Evolutionary conservation across 192 early-diverging fungal genomes (phyloP), one percentile per base, ranked within the genome.

Genomic region (Dissophora ornata): DNA sequence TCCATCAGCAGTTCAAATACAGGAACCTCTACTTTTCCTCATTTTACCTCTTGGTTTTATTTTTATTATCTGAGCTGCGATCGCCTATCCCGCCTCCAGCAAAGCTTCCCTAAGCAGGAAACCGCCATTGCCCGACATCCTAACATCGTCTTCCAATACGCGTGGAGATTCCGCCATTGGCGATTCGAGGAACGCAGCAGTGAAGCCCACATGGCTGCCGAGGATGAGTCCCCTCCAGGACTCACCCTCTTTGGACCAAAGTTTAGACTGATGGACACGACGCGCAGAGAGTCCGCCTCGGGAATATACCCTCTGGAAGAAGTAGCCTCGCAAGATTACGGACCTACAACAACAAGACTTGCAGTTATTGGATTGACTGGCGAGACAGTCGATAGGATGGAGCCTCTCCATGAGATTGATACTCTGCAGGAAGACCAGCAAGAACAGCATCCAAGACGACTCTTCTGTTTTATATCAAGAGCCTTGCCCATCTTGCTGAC

Each of bases 401-500:
- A 57, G 3, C 36, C 21, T n/a, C 32, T 45, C 33, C 44, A 58
- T 12, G 55, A 58, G 8, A 68, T 58, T n/a, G 47, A 58, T 51
- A 34, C 16, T 13, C 1, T 38, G 0, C 18, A 42, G 24, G 50
- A 48, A 34, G 25, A 4, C 2, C 5, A 18, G 3, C 30, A n/a
- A 10, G 36, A 41, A 33, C 54, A 47, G 41, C 55, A 36, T n/a
- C 45, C 53, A 21, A 40, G 51, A 24, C 53, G 53, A 29, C 33
- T 25, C 9, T 50, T 68, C 3, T 47, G 36, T 6, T 25, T 19
- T 19, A 30, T 58, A 19, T 68, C 66, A 13, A 50, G 24, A 25
- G n/a, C 47, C 25, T 38, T 77, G 10, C 73, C 73, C 3, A 38
- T 62, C 21, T 19, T 77, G 41, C 32, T 77, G 26, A 49, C 59